Conservation (phyloP, 805 yeast species). For the Candida sakaeoensis region DNA sequence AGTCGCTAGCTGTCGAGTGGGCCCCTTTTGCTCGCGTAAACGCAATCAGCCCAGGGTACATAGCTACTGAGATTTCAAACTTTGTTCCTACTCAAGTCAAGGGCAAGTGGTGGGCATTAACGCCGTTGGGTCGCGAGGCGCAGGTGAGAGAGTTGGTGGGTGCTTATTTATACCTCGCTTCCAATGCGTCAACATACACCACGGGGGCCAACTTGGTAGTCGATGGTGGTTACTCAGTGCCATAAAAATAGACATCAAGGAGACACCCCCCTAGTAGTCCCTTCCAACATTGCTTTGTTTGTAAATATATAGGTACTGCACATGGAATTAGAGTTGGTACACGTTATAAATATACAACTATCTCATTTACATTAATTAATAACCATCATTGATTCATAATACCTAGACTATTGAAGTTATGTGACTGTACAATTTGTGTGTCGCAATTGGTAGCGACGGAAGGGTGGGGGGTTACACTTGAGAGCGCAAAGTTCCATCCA, state of each 20-base stretch:
- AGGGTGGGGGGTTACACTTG: too few relatives aligned
- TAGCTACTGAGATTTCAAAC: conserved; percentile 36
- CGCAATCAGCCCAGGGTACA: conserved; percentile 43
- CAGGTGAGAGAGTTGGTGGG: conserved; percentile 43
- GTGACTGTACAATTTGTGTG: too few relatives aligned
- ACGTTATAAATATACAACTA: too few relatives aligned
- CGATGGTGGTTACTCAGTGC: conserved; percentile 45
- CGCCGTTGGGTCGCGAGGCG: conserved; percentile 47
- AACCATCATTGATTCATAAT: too few relatives aligned
- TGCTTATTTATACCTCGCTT: conserved; percentile 43
- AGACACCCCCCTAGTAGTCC: too few relatives aligned
- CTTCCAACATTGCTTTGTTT: too few relatives aligned
- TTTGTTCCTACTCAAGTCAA: conserved; percentile 32
- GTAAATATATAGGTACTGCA: too few relatives aligned
- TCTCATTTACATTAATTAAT: too few relatives aligned
- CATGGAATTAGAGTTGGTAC: too few relatives aligned
- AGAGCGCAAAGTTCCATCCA: too few relatives aligned
- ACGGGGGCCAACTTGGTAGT: conserved; percentile 44
- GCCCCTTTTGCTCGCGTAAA: conserved; percentile 45
- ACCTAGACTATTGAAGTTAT: too few relatives aligned
- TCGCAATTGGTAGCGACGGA: too few relatives aligned
- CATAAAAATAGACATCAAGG: conserved; percentile 11
- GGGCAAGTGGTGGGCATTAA: conserved; percentile 36
- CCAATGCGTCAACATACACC: conserved; percentile 41
- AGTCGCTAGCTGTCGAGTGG: conserved; percentile 46